These are phyloP conservation scores for Alternaria brassicicola DNA, from an alignment of 2,329 filamentous ascomycete genomes.

Conservation along the genomic window DNA sequence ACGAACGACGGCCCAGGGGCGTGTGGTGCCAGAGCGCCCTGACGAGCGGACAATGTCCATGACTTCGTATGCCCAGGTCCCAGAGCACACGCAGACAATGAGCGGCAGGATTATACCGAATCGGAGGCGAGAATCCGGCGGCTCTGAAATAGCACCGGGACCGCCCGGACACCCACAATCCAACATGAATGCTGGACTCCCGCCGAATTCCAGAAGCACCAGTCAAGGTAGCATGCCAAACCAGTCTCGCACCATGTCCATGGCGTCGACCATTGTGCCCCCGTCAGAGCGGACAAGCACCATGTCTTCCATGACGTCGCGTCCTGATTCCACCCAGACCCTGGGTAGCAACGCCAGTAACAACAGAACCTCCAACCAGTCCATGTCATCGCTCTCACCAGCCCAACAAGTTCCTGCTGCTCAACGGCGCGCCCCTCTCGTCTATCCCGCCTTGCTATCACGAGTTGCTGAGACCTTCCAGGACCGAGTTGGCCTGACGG, in stretches of 20 bases:
- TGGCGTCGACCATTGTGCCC: conserved; percentile 81
- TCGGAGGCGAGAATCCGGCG: conserved; percentile 65
- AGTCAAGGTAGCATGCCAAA: conserved; percentile 46
- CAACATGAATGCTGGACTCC: conserved; percentile 34
- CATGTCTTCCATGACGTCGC: conserved; percentile 56
- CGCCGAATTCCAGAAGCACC: conserved; percentile 40
- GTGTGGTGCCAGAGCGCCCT: conserved; percentile 87
- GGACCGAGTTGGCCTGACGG: conserved; percentile 82
- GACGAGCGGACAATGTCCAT: conserved; percentile 97
- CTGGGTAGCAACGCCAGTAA: conserved; percentile 29
- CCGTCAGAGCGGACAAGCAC: conserved; percentile 67
- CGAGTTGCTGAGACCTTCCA: conserved; percentile 91
- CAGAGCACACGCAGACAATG: conserved; percentile 84
- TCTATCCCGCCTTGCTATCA: conserved; percentile 94
- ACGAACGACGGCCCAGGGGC: conserved; percentile 86
- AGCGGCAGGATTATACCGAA: conserved; percentile 90
- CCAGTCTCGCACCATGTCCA: conserved; percentile 79
- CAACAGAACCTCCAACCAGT: conserved; percentile 52
- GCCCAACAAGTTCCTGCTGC: conserved; percentile 53
- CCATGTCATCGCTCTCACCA: conserved; percentile 44
- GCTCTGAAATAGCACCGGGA: conserved; percentile 27
- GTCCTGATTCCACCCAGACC: conserved; percentile 47
- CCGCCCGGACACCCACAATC: conserved; percentile 30
- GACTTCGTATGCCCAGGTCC: conserved; percentile 79
- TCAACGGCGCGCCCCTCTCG: conserved; percentile 74